Base-by-base conservation (phyloP, 306 rosid genomes). In the Dryas alaskensis region DNA sequence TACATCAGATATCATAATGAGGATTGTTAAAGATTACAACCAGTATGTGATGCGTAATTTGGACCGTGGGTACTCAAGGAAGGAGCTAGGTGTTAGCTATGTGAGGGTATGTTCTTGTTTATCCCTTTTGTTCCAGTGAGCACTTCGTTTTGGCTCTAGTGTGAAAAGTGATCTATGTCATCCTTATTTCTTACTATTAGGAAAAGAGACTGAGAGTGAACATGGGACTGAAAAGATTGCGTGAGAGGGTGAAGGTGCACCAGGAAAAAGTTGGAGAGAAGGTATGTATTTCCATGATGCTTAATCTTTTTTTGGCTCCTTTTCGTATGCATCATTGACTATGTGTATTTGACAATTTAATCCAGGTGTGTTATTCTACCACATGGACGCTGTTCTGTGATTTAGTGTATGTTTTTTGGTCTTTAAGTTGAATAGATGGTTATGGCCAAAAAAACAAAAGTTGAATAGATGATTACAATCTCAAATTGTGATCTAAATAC, bases 61-160 rank as follows among this genome's bases (percentile, higher is more conserved):
- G 89, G 97, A 94, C 79, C 97, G 97, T 74, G 97, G 98, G 17
- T 94, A 94, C 81, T 78, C 97, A 14, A 91, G 98, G 74, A 94
- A 91, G 80, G 98, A 94, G 69, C 96, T 94, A 68, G 98, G 98
- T 67, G 98, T 94, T 58, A 91, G 98, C 97, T 94, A 81, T 67
- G 96, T 94, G 73, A 91, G 92, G 96, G 98, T 81, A 82, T 77
- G 90, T 43, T 61, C 74, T 67, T 70, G 47, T 75, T 78, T 60
- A 46, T 46, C 63, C 73, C 43, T 71, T 79, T 54, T 59, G 7
- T 22, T 72, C 31, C 4, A 13, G n/a, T 59, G 55, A 27, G 59
- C 58, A 14, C 13, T 72, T n/a, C 6, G 48, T 4, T 25, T 31
- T 25, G 19, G 10, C 10, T 71, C 45, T 45, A 31, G 58, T 27